These are phyloP conservation scores for Kalaharituber pfeilii DNA, from an alignment of 2,329 filamentous ascomycete genomes.

Conservation along the genomic window DNA sequence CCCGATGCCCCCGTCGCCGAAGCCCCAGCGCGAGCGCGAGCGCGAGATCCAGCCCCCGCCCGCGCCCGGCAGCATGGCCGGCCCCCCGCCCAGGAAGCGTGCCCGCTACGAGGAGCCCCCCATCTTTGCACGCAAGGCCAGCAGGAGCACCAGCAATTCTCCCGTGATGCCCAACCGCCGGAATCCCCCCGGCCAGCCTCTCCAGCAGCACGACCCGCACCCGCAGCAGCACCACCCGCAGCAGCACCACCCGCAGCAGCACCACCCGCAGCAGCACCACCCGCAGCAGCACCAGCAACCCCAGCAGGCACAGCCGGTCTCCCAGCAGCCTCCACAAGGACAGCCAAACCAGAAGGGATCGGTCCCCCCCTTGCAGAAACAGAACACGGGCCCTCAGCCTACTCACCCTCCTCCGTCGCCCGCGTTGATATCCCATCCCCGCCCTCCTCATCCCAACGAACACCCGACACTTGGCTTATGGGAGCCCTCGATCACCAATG, in stretches of 20 bases:
- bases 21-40: constrained; percentile 6
- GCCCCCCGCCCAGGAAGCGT: constrained; percentile 33
- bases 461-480: constrained; percentile 35
- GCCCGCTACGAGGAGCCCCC: constrained; percentile 37
- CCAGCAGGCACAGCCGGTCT: constrained; percentile 19
- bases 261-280: background rate
- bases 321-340: constrained; percentile 5
- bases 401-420: constrained; percentile 19
- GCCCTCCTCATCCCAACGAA: constrained; percentile 6
- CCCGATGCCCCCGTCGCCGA: background rate
- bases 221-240: constrained; percentile 10
- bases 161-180: constrained; percentile 27
- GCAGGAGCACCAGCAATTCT: constrained; percentile 28
- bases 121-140: constrained; percentile 33
- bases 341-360: constrained; percentile 9
- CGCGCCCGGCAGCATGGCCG: constrained; percentile 15
- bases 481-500: constrained; percentile 51
- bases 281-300: constrained; percentile 13
- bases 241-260: constrained; percentile 1
- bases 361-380: constrained; percentile 12
- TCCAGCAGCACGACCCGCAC: constrained; percentile 20
- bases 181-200: constrained; percentile 12
- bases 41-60: constrained; percentile 12
- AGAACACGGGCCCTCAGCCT: background rate
- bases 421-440: constrained; percentile 4